Conservation (phyloP, 768 basidiomycete genomes). For the Tylopilus rubrobrunneus region DNA sequence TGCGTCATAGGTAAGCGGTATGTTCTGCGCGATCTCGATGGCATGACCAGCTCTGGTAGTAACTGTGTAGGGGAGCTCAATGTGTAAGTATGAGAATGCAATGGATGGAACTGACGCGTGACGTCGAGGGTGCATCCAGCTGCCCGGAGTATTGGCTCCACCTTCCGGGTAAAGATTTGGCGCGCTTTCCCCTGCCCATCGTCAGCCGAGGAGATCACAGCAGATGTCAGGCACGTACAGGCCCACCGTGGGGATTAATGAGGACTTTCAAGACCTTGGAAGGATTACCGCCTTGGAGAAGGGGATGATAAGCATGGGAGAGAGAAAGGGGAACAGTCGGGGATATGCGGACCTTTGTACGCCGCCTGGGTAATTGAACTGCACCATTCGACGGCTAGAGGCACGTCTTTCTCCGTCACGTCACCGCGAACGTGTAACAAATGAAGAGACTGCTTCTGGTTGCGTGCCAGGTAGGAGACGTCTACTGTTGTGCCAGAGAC, state of each 20-base stretch:
- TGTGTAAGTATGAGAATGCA: background rate
- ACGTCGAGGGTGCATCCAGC: conserved; percentile 63
- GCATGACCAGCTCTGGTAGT: conserved; percentile 66
- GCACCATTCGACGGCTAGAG: conserved; percentile 47
- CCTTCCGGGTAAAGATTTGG: conserved; percentile 47
- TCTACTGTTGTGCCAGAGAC: conserved; percentile 37
- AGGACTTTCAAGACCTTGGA: conserved; percentile 59
- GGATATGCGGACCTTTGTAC: conserved; percentile 48
- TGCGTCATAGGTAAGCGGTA: conserved; percentile 64
- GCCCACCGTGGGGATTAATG: conserved; percentile 80
- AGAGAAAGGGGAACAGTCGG: background rate
- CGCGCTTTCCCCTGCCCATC: conserved; percentile 55
- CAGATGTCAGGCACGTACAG: conserved; percentile 40
- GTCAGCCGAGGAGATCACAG: background rate
- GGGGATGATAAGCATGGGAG: conserved; percentile 2
- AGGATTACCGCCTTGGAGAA: conserved; percentile 45
- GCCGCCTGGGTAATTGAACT: conserved; percentile 49
- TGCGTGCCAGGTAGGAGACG: conserved; percentile 49
- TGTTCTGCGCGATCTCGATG: conserved; percentile 52
- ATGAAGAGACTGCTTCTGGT: conserved; percentile 39
- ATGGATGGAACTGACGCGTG: conserved; percentile 44
- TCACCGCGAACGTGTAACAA: conserved; percentile 40
- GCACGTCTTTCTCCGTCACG: conserved; percentile 33
- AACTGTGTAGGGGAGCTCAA: conserved; percentile 36
- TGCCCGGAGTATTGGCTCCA: conserved; percentile 69